Evolutionary conservation across 2,329 filamentous ascomycete genomes (phyloP), one percentile per base, ranked within the genome.

Genomic region (Colletotrichum endophyticum): DNA sequence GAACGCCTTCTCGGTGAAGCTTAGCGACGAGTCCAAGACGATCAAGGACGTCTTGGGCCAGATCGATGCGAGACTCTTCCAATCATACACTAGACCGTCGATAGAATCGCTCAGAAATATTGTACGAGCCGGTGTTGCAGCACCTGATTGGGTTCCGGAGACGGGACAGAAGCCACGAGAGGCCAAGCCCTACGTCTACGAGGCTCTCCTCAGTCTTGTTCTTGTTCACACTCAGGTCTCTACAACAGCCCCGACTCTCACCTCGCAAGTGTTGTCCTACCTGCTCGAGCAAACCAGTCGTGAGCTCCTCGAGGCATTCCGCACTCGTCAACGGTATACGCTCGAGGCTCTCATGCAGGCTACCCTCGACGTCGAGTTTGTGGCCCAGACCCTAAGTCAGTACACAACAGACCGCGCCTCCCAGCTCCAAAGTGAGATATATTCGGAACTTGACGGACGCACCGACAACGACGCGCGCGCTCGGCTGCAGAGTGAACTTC

Each of bases 341-440:
- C 92, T 99, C 1, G 89, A 94, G 7, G 94, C 95, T 8, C 91
- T 99, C 67, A 98, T 99, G 93, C 98, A 99, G 86, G 98, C 98
- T 2, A 99, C 97, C 0, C 91, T 99, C 2, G 97, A 99, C 82
- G 96, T 98, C 2, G 97, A 99, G 85, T 99, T 99, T 82, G 93
- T 99, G 73, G 95, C 96, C 1, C 97, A 99, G 87, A 98, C 96
- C 7, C 90, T 99, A 39, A 95, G 92, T 77, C 94, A 96, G 80
- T 99, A 98, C 84, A 36, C 95, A 0, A 97, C 95, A 0, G 94
- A 98, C 73, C 91, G 92, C 67, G 95, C 96, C 5, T 93, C 92
- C 9, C 92, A 96, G 82, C 90, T 95, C 16, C 97, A 99, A 86
- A 94, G 94, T 80, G 92, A 96, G 83, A 96, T 99, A 64, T 99